Base-by-base conservation (phyloP, 164 flowering plant species). In the Liquidambar formosana region DNA sequence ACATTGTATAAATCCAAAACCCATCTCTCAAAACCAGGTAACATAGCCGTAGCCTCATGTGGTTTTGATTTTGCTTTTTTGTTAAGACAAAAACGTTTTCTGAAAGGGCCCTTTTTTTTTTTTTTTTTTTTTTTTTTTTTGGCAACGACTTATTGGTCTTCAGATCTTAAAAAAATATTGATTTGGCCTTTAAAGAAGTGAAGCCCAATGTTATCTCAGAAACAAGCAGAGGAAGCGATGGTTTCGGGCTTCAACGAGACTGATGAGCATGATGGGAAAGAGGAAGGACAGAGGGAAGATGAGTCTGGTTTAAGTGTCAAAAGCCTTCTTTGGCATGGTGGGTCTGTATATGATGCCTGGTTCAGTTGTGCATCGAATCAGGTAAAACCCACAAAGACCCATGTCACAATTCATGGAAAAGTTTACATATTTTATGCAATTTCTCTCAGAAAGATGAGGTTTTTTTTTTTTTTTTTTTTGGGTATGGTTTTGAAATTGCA, bases 331-430 rank as follows among this genome's bases (percentile, higher is more conserved):
- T 89, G 94, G 94, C 83, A 89, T 62, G 94, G 94, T 47, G 94
- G 94, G 8, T 89, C 94, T 41, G 90, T 80, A 2, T 88, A 83
- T 38, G 94, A 89, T 78, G 94, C 94, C 26, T 89, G 94, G 94
- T 87, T 89, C 61, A 87, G 90, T 73, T 85, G 90, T 71, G 85
- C 90, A 9, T 88, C 94, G 5, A 89, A 87, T 62, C 92, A 88
- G 89, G 94, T 81, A 71, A 43, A 33, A 27, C 2, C 47, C 27
- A 12, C 1, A 22, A 52, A 64, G 47, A 44, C 26, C 63, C n/a
- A 25, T n/a, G 25, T 68, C 18, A 12, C 14, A 57, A 54, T 33
- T 33, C 41, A 6, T 33, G 6, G 4, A 33, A 33, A 33, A 33
- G 41, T 33, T 33, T 6, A 2, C 41, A 33, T 33, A n/a, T 33